phyloP scores from a whole-genome alignment of 2,329 filamentous ascomycete species.

The Tolypocladium sp. region DNA sequence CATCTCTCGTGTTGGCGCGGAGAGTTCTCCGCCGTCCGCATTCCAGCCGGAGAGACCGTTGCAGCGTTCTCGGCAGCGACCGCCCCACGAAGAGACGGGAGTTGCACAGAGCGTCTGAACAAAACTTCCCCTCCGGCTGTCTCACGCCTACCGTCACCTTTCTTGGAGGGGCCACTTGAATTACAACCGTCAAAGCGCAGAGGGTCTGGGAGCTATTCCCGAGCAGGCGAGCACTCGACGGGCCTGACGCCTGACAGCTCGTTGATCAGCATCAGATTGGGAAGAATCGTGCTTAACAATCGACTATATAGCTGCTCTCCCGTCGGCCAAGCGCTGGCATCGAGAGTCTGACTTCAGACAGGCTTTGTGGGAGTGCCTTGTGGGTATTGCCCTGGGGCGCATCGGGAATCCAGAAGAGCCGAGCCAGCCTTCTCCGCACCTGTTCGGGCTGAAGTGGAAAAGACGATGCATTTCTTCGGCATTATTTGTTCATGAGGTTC shows the following conservation, averaged over 20 bases:
- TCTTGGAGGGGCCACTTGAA: background rate
- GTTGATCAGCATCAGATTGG: background rate
- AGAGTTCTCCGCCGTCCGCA: background rate
- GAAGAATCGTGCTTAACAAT: background rate
- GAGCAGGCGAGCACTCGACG: background rate
- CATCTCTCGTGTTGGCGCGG: background rate
- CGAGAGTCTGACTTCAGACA: background rate
- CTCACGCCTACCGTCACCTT: background rate
- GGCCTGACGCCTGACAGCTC: background rate
- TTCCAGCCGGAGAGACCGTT: background rate
- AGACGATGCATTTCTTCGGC: slow-evolving; percentile 2
- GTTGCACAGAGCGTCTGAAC: background rate
- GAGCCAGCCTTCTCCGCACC: background rate
- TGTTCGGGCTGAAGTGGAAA: background rate
- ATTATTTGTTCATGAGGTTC: slow-evolving; percentile 5
- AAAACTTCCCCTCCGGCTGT: background rate
- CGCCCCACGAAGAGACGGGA: background rate
- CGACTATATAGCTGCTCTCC: background rate
- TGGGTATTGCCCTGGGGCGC: background rate
- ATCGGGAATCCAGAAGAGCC: background rate
- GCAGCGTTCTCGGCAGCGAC: background rate
- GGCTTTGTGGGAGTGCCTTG: background rate
- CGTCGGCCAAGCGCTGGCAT: background rate
- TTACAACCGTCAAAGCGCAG: background rate
- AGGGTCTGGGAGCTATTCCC: background rate